A percentile compares a stretch with the other conserved stretches of the same genome.
These are phyloP conservation scores for Jaapia argillacea DNA, from an alignment of 768 basidiomycete species.

Conservation along the genomic window DNA sequence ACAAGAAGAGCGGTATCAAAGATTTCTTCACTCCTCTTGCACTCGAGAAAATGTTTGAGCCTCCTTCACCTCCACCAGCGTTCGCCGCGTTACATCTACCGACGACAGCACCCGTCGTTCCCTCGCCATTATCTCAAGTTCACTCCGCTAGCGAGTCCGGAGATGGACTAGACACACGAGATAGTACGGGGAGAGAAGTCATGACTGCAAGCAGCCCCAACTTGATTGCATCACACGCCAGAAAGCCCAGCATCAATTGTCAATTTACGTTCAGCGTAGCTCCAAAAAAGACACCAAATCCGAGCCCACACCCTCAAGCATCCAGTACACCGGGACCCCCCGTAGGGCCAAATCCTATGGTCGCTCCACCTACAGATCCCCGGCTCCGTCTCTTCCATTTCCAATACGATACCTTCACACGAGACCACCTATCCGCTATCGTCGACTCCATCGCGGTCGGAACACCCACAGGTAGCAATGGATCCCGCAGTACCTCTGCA, in stretches of 20 bases:
- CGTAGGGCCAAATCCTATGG: neutral
- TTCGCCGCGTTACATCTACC: constrained; percentile 12
- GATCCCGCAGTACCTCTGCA: constrained; percentile 25
- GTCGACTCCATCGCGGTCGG: constrained; percentile 91
- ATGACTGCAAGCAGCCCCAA: neutral
- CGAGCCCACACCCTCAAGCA: neutral
- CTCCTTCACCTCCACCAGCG: constrained; percentile 66
- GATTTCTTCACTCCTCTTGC: constrained; percentile 84
- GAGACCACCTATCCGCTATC: constrained; percentile 87
- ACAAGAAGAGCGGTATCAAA: constrained; percentile 54
- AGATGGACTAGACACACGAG: too few relatives aligned
- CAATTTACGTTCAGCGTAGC: neutral
- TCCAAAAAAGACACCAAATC: too few relatives aligned
- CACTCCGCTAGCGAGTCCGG: neutral
- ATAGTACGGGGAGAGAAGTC: neutral
- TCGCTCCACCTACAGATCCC: constrained; percentile 55
- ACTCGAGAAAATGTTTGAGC: constrained; percentile 89
- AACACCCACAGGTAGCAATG: constrained; percentile 48
- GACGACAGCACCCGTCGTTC: constrained; percentile 13
- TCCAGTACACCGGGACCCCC: neutral
- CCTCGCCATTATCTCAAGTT: constrained; percentile 15
- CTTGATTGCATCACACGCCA: neutral
- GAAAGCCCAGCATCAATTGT: too few relatives aligned
- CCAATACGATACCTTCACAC: constrained; percentile 93
- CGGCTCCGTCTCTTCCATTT: constrained; percentile 84